These are phyloP conservation scores for Pyrenula aspistea DNA, from an alignment of 495 filamentous ascomycete genomes.

Conservation along the genomic window DNA sequence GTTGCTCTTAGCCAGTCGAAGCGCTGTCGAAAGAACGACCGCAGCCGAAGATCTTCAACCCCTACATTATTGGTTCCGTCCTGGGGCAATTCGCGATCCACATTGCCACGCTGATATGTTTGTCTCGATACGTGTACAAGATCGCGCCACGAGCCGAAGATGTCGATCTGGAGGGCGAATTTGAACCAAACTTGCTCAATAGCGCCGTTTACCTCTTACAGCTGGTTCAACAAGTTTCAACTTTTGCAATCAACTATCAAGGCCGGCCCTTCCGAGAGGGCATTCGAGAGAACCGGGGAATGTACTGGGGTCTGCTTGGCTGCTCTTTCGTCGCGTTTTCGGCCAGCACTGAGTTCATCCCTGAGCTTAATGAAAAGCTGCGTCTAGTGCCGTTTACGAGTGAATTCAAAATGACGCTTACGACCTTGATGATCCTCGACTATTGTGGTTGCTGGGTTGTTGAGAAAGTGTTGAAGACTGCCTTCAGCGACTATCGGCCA, in stretches of 20 bases:
- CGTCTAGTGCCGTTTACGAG: constrained; percentile 82
- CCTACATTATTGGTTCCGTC: constrained; percentile 96
- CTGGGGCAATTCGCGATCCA: constrained; percentile 97
- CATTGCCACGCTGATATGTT: constrained; percentile 86
- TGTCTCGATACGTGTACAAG: constrained; percentile 74
- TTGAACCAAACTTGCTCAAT: constrained; percentile 88
- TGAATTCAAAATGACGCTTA: constrained; percentile 85
- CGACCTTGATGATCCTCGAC: constrained; percentile 74
- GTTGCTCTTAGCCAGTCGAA: constrained; percentile 45
- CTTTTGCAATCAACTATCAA: constrained; percentile 99
- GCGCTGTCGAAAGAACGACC: constrained; percentile 92
- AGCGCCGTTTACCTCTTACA: constrained; percentile 95
- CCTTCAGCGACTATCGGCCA: constrained; percentile 86
- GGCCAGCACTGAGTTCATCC: constrained; percentile 91
- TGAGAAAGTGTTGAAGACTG: constrained; percentile 72
- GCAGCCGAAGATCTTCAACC: constrained; percentile 97
- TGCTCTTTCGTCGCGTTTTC: constrained; percentile 86
- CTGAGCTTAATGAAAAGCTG: constrained; percentile 89
- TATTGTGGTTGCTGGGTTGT: constrained; percentile 81
- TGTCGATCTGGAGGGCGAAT: constrained; percentile 91
- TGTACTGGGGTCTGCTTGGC: constrained; percentile 92
- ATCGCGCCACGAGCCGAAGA: constrained; percentile 69
- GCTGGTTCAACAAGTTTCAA: constrained; percentile 98
- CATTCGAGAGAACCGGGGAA: constrained; percentile 87
- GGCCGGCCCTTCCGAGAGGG: constrained; percentile 94